A percentile compares a stretch with the other conserved stretches of the same genome.
These are phyloP conservation scores for Aspergillus fischeri DNA, from an alignment of 2,329 filamentous ascomycete genomes.

Conservation along the genomic window DNA sequence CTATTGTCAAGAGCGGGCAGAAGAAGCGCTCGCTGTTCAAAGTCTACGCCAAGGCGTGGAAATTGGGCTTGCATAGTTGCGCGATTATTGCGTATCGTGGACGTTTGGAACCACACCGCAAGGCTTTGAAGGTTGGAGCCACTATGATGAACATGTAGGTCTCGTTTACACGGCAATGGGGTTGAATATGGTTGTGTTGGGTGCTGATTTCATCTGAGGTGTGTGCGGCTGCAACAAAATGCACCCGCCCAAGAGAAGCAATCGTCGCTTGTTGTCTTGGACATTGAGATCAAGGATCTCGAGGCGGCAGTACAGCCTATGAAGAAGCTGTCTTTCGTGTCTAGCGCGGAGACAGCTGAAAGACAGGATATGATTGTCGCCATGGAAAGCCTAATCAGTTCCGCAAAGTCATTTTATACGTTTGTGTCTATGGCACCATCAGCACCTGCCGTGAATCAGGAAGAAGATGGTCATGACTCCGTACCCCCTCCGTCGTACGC, in stretches of 20 bases:
- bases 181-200: neutral
- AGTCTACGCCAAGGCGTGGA: neutral
- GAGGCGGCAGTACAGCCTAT: neutral
- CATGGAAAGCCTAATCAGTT: neutral
- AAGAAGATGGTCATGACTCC: neutral
- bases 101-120: neutral
- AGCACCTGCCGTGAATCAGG: neutral
- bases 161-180: no score
- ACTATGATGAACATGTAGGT: constrained; percentile 1
- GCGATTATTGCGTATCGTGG: neutral
- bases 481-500: neutral
- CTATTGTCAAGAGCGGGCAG: neutral
- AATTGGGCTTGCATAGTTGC: neutral
- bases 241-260: neutral
- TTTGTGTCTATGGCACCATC: neutral
- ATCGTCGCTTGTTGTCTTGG: neutral
- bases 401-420: neutral
- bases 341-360: neutral
- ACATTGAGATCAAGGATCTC: neutral
- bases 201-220: neutral
- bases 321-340: neutral
- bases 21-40: neutral
- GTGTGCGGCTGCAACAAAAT: neutral
- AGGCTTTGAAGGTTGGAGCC: neutral
- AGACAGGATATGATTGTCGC: neutral